Percentiles rank a stretch among this genome's conserved stretches.
These are phyloP conservation scores for Brassica juncea DNA, from an alignment of 345 rosid genomes.

Conservation along the genomic window DNA sequence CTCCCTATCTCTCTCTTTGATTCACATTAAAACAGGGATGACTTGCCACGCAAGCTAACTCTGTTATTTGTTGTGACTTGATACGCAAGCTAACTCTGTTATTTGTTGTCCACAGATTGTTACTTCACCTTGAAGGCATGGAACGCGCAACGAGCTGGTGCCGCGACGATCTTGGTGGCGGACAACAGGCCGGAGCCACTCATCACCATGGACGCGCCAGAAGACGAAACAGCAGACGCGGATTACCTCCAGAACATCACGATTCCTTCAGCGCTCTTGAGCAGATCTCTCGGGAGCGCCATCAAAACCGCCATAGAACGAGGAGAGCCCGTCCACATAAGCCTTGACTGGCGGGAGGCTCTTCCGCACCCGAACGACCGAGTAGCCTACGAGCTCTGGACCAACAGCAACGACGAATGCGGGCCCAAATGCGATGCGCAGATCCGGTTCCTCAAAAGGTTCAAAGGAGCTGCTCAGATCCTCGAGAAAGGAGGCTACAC, in stretches of 20 bases:
- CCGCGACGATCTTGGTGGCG: conserved; percentile 89
- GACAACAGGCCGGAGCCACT: conserved; percentile 81
- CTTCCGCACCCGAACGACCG: conserved; percentile 63
- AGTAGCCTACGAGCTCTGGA: conserved; percentile 64
- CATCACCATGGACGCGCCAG: conserved; percentile 93
- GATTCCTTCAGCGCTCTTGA: conserved; percentile 87
- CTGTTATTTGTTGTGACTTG: not conserved
- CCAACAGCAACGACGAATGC: conserved; percentile 59
- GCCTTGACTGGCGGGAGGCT: conserved; percentile 58
- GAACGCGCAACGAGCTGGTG: conserved; percentile 96
- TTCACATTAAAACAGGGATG: not conserved
- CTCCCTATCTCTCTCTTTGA: not conserved
- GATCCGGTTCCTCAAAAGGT: conserved; percentile 54
- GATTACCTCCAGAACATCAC: conserved; percentile 89
- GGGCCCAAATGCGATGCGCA: conserved; percentile 58
- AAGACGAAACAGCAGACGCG: conserved; percentile 63
- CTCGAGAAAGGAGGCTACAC: conserved; percentile 62
- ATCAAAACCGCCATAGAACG: conserved; percentile 58
- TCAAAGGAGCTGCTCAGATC: conserved; percentile 67
- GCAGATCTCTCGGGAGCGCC: conserved; percentile 67
- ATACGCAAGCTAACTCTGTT: not conserved
- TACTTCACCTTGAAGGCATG: conserved; percentile 93
- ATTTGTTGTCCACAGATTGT: conserved; percentile 61
- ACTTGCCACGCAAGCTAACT: not conserved
- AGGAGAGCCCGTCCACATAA: conserved; percentile 45